Evolutionary conservation across 371 early-diverging fungal genomes (phyloP).

Genomic region (Encephalitozoon hellem): DNA sequence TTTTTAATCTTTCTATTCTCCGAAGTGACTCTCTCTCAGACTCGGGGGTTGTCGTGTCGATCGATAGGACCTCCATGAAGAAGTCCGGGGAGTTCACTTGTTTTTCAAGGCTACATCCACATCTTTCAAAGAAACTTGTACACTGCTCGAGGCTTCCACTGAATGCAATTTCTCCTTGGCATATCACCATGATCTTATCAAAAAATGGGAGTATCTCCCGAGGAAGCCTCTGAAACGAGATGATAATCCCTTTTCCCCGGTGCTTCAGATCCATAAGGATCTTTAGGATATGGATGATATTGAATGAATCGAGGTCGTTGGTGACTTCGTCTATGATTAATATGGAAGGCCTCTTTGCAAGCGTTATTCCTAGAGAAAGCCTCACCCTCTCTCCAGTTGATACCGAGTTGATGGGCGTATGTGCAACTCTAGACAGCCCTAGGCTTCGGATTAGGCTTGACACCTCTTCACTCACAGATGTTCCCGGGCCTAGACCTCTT

Average conservation of each 20-base stretch:
- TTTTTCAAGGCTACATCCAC: conserved; percentile 65
- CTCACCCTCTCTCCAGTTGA: conserved; percentile 59
- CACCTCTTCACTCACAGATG: conserved; percentile 54
- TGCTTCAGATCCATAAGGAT: conserved; percentile 68
- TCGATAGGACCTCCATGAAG: conserved; percentile 65
- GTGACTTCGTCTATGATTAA: conserved; percentile 71
- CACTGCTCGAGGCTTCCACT: conserved; percentile 60
- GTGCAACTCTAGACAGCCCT: conserved; percentile 47
- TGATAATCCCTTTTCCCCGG: conserved; percentile 73
- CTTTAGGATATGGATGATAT: conserved; percentile 74
- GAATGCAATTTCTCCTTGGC: conserved; percentile 60
- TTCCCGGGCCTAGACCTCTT: conserved; percentile 59
- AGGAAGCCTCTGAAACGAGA: conserved; percentile 82
- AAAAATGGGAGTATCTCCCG: conserved; percentile 76
- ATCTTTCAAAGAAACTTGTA: conserved; percentile 61
- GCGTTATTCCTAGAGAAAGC: conserved; percentile 48
- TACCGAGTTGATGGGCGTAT: conserved; percentile 50
- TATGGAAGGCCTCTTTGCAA: conserved; percentile 48
- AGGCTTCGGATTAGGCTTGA: conserved; percentile 43
- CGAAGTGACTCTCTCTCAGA: conserved; percentile 36
- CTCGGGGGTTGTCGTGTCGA: conserved; percentile 52
- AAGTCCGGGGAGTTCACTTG: conserved; percentile 68
- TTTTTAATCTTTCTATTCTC: conserved; percentile 51
- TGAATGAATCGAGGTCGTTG: conserved; percentile 74
- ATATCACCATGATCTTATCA: conserved; percentile 72